phyloP scores from a whole-genome alignment of 805 yeast genomes.

The Wickerhamomyces bovis region DNA sequence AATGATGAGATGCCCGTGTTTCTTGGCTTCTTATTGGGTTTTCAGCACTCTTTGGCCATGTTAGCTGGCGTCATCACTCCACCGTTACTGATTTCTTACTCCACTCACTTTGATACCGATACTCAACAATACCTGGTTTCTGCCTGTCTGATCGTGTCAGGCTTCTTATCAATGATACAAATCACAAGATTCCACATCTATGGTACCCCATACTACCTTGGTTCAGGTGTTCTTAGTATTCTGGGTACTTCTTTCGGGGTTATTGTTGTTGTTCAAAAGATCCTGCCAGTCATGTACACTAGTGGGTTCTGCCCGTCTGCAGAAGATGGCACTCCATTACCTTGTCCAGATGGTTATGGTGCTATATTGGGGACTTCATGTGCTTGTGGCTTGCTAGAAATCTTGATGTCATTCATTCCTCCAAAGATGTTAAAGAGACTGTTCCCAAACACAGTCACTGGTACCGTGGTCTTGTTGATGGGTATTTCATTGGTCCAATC shows the following conservation, averaged over 20 bases:
- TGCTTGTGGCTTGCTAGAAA: conserved; percentile 68
- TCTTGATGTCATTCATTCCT: conserved; percentile 71
- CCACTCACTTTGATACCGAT: conserved; percentile 52
- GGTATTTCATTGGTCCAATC: conserved; percentile 65
- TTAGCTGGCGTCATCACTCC: conserved; percentile 88
- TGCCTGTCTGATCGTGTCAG: conserved; percentile 65
- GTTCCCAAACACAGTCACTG: conserved; percentile 88
- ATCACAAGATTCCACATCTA: conserved; percentile 77
- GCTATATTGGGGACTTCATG: conserved; percentile 72
- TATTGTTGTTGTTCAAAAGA: conserved; percentile 69
- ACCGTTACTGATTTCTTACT: conserved; percentile 61
- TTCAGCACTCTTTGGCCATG: conserved; percentile 88
- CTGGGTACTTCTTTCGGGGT: conserved; percentile 91
- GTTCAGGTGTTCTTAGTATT: conserved; percentile 84
- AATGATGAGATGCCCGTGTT: conserved; percentile 75
- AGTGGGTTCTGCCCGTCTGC: conserved; percentile 61
- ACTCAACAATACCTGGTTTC: conserved; percentile 63
- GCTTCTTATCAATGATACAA: conserved; percentile 65
- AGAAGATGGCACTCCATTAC: conserved; percentile 57
- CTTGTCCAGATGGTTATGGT: conserved; percentile 92
- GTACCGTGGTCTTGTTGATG: conserved; percentile 83
- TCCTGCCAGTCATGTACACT: conserved; percentile 74
- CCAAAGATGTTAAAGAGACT: conserved; percentile 61
- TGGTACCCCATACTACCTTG: conserved; percentile 72
- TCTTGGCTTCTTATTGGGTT: conserved; percentile 70